These are phyloP conservation scores for Cyclotella choctawhatcheeana DNA, from an alignment of 108 stramenopile species.

Conservation along the genomic window DNA sequence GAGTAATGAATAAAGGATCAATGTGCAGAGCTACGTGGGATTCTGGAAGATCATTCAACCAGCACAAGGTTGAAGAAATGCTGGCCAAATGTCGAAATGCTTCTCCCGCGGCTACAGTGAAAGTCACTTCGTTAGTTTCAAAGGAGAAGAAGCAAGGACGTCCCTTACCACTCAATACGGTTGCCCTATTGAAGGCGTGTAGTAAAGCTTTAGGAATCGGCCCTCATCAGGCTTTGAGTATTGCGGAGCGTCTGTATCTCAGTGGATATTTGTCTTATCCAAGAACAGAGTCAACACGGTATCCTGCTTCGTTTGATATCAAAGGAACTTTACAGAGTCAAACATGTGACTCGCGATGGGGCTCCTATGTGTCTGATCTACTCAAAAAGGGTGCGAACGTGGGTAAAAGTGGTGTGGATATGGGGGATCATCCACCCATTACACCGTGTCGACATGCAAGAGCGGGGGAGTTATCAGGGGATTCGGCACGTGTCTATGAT, in stretches of 20 bases:
- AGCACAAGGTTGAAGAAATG: conserved; percentile 64
- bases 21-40: conserved; percentile 76
- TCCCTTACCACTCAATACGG: conserved; percentile 84
- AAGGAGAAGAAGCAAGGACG: conserved; percentile 90
- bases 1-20: conserved; percentile 76
- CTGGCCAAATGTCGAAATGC: conserved; percentile 59
- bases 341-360: conserved; percentile 72
- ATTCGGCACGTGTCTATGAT: conserved; percentile 89
- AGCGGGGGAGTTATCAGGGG: conserved; percentile 71
- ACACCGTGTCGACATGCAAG: conserved; percentile 74
- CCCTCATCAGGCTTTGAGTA: conserved; percentile 77
- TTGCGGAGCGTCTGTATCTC: conserved; percentile 84
- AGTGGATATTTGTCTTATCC: conserved; percentile 89
- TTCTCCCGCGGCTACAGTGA: conserved; percentile 41
- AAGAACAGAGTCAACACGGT: conserved; percentile 80
- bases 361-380: conserved; percentile 71
- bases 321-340: conserved; percentile 78
- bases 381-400: conserved; percentile 52
- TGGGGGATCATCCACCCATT: conserved; percentile 91
- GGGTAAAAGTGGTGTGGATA: conserved; percentile 82
- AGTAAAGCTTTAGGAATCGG: conserved; percentile 87
- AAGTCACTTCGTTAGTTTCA: conserved; percentile 65
- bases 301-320: conserved; percentile 87
- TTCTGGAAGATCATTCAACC: conserved; percentile 74
- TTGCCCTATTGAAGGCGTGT: conserved; percentile 80